Conservation (phyloP, 192 early-diverging fungal species). For the Backusella tuberculispora region DNA sequence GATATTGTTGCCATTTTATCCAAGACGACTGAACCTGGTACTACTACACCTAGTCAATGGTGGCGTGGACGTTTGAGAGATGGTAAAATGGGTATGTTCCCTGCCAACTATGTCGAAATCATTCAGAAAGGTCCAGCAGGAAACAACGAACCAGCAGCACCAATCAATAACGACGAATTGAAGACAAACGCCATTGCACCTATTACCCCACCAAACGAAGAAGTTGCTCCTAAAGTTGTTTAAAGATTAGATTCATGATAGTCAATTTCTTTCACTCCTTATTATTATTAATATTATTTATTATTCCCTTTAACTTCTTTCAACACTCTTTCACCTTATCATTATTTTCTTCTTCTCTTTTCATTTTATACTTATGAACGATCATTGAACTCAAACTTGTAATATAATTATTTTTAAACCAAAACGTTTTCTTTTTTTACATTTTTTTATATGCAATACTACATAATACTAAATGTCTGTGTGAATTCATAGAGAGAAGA, state of each 20-base stretch:
- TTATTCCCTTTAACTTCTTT: neutral
- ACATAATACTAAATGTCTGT: too few relatives aligned
- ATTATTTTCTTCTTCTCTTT: neutral
- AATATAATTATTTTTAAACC: conserved; percentile 9
- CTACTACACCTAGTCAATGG: conserved; percentile 81
- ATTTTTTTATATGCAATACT: too few relatives aligned
- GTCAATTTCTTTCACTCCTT: neutral
- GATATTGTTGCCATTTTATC: conserved; percentile 89
- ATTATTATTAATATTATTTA: neutral
- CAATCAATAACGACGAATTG: neutral
- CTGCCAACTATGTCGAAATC: conserved; percentile 88
- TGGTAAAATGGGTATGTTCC: conserved; percentile 89
- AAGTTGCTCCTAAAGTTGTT: conserved; percentile 8
- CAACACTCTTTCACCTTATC: conserved; percentile 5
- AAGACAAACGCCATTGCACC: neutral
- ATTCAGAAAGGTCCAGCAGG: conserved; percentile 67
- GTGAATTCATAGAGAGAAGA: too few relatives aligned
- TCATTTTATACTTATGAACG: conserved; percentile 15
- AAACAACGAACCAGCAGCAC: neutral
- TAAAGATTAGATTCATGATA: conserved; percentile 1
- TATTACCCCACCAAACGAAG: conserved; percentile 7
- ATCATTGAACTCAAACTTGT: conserved; percentile 15
- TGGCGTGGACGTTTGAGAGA: conserved; percentile 87
- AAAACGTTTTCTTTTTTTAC: neutral
- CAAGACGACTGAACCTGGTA: conserved; percentile 69